Base-by-base conservation (phyloP, 352 stramenopile species). In the Pseudoperonospora humuli region DNA sequence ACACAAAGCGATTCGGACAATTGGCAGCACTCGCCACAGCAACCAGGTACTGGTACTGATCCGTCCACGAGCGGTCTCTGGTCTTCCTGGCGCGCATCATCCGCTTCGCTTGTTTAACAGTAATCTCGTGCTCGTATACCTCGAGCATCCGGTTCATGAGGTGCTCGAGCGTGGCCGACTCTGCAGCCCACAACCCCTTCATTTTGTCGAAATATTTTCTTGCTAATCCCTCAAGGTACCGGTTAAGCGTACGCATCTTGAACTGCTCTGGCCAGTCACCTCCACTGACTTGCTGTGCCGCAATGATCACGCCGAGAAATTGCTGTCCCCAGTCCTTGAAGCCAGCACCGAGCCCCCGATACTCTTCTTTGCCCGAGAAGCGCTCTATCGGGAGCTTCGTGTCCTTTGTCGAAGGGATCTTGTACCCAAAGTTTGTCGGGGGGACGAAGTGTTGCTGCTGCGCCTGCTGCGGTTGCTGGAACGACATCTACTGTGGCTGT, bases 41-140 rank as follows among this genome's bases (percentile, higher is more conserved):
- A 2, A 47, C 13, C 19, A 39, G 13, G n/a, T 47, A 39, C 19
- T 47, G 19, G 19, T 39, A 47, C 18, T 39, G 40, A 15, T 47
- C 27, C 18, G 40, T 47, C 40, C 40, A 47, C 3, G 11, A 20
- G 6, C 40, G 10, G 6, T 31, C 27, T 3, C 0, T 38, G 17
- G 5, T 15, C 27, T 38, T 46, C n/a, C 8, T 10, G 2, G 26
- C n/a, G n/a, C n/a, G 14, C 39, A 38, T 36, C 27, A 46, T 14
- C 4, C 26, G 25, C 1, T 15, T 37, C 5, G 39, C 26, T 27
- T 37, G 14, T 14, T 46, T 27, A 8, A 28, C 39, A 8, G 39
- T 46, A 3, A 36, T 46, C n/a, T 46, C 17, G 2, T 20, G 26
- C 10, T 37, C 39, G 19, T 37, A 38, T 7, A 38, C 39, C 18